Conservation (phyloP, 1,284 basidiomycete species). For the Cutaneotrichosporon cavernicola region DNA sequence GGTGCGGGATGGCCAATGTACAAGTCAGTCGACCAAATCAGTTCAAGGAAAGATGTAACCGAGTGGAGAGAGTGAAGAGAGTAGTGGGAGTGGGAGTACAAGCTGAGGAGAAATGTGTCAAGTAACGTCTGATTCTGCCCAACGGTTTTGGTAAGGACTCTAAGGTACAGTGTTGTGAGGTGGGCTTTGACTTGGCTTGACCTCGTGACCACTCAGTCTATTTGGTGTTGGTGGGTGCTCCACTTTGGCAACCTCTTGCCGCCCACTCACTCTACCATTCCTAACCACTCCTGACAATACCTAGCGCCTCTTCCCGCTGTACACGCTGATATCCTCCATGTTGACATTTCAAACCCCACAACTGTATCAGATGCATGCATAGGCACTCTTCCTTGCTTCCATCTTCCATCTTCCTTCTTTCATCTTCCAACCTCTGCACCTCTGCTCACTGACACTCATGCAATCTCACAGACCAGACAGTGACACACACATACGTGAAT, state of each 20-base stretch:
- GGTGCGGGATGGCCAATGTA: neutral
- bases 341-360: neutral
- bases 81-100: neutral
- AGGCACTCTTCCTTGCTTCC: neutral
- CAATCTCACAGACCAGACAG: neutral
- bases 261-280: too few relatives aligned
- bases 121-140: too few relatives aligned
- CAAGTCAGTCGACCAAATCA: neutral
- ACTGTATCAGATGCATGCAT: slow-evolving; percentile 1
- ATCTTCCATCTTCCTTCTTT: neutral
- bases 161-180: too few relatives aligned
- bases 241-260: too few relatives aligned
- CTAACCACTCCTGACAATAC: too few relatives aligned
- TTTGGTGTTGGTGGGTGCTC: too few relatives aligned
- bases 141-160: too few relatives aligned
- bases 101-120: neutral
- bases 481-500: too few relatives aligned
- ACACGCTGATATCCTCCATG: neutral
- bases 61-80: neutral
- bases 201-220: too few relatives aligned
- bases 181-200: too few relatives aligned
- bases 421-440: too few relatives aligned
- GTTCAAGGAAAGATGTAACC: neutral
- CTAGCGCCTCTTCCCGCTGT: too few relatives aligned
- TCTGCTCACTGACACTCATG: neutral